Evolutionary conservation across 805 yeast species (phyloP).

Genomic region (Wickerhamiella lipophila): DNA sequence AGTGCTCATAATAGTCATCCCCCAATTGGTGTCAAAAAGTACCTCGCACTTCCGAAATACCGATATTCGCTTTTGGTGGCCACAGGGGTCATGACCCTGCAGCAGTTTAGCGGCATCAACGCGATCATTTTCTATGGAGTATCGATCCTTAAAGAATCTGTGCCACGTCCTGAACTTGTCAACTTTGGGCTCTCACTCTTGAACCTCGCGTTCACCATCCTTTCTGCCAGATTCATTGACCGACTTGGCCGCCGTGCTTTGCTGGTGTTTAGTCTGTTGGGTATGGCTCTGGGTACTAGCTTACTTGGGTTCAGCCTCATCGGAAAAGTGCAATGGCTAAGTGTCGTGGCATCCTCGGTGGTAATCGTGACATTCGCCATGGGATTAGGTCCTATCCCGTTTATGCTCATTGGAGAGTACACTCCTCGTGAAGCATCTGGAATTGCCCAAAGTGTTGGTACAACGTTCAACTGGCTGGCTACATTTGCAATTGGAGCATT

Average conservation of each 20-base stretch:
- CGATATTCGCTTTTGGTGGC: slow-evolving; percentile 50
- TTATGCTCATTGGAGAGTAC: slow-evolving; percentile 76
- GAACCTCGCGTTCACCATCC: slow-evolving; percentile 61
- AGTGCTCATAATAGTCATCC: not conserved
- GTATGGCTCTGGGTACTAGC: slow-evolving; percentile 56
- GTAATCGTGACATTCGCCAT: slow-evolving; percentile 80
- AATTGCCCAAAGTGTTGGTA: slow-evolving; percentile 86
- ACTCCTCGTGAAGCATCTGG: slow-evolving; percentile 70
- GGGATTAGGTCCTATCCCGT: slow-evolving; percentile 94
- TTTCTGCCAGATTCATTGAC: slow-evolving; percentile 68
- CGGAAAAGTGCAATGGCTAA: slow-evolving; percentile 33
- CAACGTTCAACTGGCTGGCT: slow-evolving; percentile 80
- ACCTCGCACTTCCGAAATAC: slow-evolving; percentile 38
- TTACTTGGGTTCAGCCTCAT: slow-evolving; percentile 57
- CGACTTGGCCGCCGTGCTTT: slow-evolving; percentile 61
- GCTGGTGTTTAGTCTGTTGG: slow-evolving; percentile 47
- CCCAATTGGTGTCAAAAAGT: not conserved
- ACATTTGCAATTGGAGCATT: slow-evolving; percentile 62
- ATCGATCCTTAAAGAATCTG: slow-evolving; percentile 53
- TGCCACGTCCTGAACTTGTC: slow-evolving; percentile 62
- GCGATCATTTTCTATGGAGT: slow-evolving; percentile 91
- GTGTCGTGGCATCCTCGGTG: slow-evolving; percentile 51
- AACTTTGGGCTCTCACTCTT: slow-evolving; percentile 66
- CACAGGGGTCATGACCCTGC: slow-evolving; percentile 62
- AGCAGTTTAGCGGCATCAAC: slow-evolving; percentile 88